These are phyloP conservation scores for Rhodotorula sp. DNA, from an alignment of 1,284 basidiomycete genomes.

Conservation along the genomic window DNA sequence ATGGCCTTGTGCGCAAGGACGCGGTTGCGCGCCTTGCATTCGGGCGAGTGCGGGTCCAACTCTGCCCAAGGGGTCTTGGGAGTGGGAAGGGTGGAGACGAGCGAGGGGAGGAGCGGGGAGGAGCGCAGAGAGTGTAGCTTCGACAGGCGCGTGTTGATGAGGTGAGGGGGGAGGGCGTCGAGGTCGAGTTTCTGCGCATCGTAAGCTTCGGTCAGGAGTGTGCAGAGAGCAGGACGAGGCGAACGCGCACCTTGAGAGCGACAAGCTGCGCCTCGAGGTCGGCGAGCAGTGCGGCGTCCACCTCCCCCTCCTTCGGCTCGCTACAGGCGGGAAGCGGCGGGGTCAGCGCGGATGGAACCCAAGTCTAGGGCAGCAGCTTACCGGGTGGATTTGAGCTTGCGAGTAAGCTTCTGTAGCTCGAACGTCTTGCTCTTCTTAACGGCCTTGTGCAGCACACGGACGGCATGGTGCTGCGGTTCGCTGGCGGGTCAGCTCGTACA, in stretches of 20 bases:
- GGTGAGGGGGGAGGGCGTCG: conserved; percentile 63
- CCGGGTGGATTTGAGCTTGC: conserved; percentile 74
- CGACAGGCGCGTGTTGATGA: conserved; percentile 68
- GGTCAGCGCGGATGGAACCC: too few species aligned
- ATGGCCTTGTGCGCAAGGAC: conserved; percentile 45
- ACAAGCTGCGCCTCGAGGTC: conserved; percentile 68
- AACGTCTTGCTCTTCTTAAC: conserved; percentile 79
- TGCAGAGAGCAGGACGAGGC: not conserved
- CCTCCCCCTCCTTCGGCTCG: conserved; percentile 53
- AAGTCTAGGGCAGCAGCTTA: too few species aligned
- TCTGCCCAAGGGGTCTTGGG: conserved; percentile 40
- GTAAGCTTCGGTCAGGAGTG: not conserved
- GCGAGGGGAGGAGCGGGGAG: conserved; percentile 21
- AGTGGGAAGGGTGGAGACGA: conserved; percentile 54
- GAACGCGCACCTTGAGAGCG: conserved; percentile 62
- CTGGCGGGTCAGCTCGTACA: not conserved
- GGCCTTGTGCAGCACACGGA: conserved; percentile 67
- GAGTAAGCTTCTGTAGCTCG: conserved; percentile 79
- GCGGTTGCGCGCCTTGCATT: conserved; percentile 45
- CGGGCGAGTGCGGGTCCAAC: conserved; percentile 13
- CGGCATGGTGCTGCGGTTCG: conserved; percentile 63
- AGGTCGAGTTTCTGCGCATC: conserved; percentile 61
- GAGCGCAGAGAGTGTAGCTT: conserved; percentile 64
- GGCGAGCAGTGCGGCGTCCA: conserved; percentile 51
- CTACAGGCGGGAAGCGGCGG: conserved; percentile 17